Conservation (phyloP, 371 early-diverging fungal species). For the Lichtheimia hyalospora region DNA sequence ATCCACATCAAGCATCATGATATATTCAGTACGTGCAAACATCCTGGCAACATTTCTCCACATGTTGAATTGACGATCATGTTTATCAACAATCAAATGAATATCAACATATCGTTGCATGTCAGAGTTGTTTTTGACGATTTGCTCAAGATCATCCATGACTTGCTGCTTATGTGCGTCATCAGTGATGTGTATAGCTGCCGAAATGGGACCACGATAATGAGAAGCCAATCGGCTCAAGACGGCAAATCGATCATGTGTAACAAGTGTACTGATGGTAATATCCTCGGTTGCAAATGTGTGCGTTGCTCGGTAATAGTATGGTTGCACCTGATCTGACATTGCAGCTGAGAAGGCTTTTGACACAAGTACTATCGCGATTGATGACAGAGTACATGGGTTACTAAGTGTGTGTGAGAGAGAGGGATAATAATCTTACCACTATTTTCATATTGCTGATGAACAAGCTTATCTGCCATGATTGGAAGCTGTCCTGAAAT, state of each 20-base stretch:
- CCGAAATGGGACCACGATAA: conserved; percentile 51
- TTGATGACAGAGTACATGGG: too few species aligned
- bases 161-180: conserved; percentile 25
- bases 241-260: conserved; percentile 34
- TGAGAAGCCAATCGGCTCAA: conserved; percentile 36
- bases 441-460: too few species aligned
- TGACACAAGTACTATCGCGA: conserved; percentile 33
- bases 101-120: conserved; percentile 61
- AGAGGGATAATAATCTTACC: too few species aligned
- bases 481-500: too few species aligned
- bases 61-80: conserved; percentile 70
- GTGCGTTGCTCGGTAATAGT: conserved; percentile 36
- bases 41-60: conserved; percentile 72
- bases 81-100: conserved; percentile 62
- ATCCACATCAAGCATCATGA: conserved; percentile 73
- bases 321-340: conserved; percentile 44
- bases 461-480: too few species aligned
- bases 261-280: conserved; percentile 46
- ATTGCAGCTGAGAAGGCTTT: conserved; percentile 39
- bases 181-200: conserved; percentile 45
- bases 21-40: conserved; percentile 64
- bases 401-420: too few species aligned
- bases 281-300: conserved; percentile 38
- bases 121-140: conserved; percentile 37
- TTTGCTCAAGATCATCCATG: conserved; percentile 21